phyloP scores from a whole-genome alignment of 805 yeast species.

The Saccharomycopsis guyanensis region DNA sequence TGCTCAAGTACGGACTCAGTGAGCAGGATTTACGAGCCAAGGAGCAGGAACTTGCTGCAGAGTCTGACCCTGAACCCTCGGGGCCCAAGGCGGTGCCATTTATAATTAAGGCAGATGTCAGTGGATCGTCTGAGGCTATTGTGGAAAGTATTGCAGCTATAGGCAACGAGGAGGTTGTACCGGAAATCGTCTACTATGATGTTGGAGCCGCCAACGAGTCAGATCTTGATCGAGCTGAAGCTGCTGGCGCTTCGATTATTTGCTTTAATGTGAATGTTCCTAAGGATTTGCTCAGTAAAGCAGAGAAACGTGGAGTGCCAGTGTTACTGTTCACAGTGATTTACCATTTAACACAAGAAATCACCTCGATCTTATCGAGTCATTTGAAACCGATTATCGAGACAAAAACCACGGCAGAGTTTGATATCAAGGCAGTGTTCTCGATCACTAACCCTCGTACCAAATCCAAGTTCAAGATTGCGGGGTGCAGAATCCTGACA shows the following conservation, averaged over 20 bases:
- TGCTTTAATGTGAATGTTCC: slow-evolving; percentile 73
- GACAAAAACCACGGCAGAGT: slow-evolving; percentile 56
- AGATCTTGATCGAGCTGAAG: slow-evolving; percentile 59
- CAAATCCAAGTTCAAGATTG: slow-evolving; percentile 53
- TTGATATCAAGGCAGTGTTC: slow-evolving; percentile 64
- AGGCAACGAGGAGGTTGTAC: slow-evolving; percentile 81
- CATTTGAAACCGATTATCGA: slow-evolving; percentile 61
- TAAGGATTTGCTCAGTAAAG: slow-evolving; percentile 51
- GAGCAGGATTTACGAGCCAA: slow-evolving; percentile 36
- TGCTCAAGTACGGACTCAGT: slow-evolving; percentile 54
- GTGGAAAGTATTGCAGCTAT: slow-evolving; percentile 68
- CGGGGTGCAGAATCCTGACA: slow-evolving; percentile 75
- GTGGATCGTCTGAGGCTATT: slow-evolving; percentile 93
- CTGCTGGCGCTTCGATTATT: slow-evolving; percentile 65
- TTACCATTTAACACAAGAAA: slow-evolving; percentile 81
- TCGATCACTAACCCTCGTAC: slow-evolving; percentile 47
- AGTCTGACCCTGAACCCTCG: slow-evolving; percentile 22
- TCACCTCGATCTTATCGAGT: slow-evolving; percentile 53
- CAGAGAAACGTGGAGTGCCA: slow-evolving; percentile 47
- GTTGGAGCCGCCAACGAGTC: slow-evolving; percentile 72
- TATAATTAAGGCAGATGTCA: slow-evolving; percentile 84
- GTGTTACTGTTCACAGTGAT: slow-evolving; percentile 70
- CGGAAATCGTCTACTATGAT: slow-evolving; percentile 60
- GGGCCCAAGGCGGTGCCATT: slow-evolving; percentile 40
- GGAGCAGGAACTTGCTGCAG: slow-evolving; percentile 26